A percentile compares a stretch with the other conserved stretches of the same genome.
Conservation (phyloP, 2,329 filamentous ascomycete genomes). For the Sclerotinia sclerotiorum region DNA sequence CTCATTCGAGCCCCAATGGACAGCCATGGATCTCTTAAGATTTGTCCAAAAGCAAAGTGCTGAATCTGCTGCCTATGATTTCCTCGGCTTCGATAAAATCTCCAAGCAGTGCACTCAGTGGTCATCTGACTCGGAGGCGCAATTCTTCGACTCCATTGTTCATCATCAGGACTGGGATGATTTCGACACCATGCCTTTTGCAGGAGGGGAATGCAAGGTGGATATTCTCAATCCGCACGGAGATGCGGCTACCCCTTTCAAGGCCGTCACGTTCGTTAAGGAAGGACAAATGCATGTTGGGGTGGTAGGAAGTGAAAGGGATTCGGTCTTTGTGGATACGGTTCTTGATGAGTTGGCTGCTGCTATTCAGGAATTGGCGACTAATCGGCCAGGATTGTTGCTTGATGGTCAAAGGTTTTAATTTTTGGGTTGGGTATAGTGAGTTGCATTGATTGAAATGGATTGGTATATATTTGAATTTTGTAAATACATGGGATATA, state of each 20-base stretch:
- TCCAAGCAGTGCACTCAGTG: slow-evolving; percentile 42
- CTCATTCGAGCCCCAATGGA: slow-evolving; percentile 41
- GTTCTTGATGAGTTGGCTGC: slow-evolving; percentile 40
- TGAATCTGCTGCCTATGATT: slow-evolving; percentile 40
- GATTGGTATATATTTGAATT: neutral
- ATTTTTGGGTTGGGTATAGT: neutral
- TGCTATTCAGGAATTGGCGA: slow-evolving; percentile 31
- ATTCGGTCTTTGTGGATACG: slow-evolving; percentile 42
- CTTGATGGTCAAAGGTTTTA: slow-evolving; percentile 25
- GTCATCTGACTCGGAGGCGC: slow-evolving; percentile 30
- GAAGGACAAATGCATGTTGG: slow-evolving; percentile 46
- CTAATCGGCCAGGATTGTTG: slow-evolving; percentile 20
- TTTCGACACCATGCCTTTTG: slow-evolving; percentile 48
- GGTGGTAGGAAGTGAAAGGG: slow-evolving; percentile 47
- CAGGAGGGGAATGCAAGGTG: slow-evolving; percentile 35
- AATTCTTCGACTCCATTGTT: slow-evolving; percentile 42
- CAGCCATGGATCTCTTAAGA: slow-evolving; percentile 39
- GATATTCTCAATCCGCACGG: slow-evolving; percentile 43
- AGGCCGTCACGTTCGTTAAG: slow-evolving; percentile 48
- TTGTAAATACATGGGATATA: neutral
- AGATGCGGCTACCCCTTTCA: slow-evolving; percentile 46
- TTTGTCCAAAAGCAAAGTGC: slow-evolving; percentile 41
- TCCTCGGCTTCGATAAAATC: slow-evolving; percentile 42
- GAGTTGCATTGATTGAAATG: neutral
- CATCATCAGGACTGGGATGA: slow-evolving; percentile 44